A percentile compares a stretch with the other conserved stretches of the same genome.
Conservation (phyloP, 2,329 filamentous ascomycete genomes). For the Fusarium devonianum region DNA sequence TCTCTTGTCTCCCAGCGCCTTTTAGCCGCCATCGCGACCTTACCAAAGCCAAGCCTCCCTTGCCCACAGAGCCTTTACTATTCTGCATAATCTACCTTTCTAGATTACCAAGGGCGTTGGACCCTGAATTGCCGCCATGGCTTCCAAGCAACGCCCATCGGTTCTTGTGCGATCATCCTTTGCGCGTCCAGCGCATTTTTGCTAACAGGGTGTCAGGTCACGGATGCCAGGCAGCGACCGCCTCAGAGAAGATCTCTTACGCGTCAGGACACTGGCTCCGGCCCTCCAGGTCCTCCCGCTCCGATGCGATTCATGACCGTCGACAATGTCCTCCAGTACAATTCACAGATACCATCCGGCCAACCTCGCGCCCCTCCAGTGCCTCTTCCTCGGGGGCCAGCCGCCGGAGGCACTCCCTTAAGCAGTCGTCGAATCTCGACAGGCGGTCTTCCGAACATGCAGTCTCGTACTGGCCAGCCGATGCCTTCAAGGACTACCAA, state of each 20-base stretch:
- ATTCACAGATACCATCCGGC: conserved; percentile 93
- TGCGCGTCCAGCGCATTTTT: conserved; percentile 15
- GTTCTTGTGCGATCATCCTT: conserved; percentile 59
- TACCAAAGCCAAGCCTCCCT: conserved; percentile 2
- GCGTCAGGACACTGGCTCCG: conserved; percentile 45
- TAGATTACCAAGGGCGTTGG: not conserved
- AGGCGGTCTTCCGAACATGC: conserved; percentile 51
- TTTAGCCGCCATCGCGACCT: conserved; percentile 7
- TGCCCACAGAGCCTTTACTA: not conserved
- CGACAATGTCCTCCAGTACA: conserved; percentile 93
- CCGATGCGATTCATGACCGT: conserved; percentile 84
- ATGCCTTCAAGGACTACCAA: conserved; percentile 90
- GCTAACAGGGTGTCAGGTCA: conserved; percentile 45
- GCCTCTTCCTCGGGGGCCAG: conserved; percentile 47
- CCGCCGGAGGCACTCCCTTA: conserved; percentile 20
- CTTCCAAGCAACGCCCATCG: conserved; percentile 62
- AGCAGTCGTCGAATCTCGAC: conserved; percentile 42
- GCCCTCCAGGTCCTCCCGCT: conserved; percentile 42
- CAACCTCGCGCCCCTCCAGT: conserved; percentile 79
- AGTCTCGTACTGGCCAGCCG: conserved; percentile 59
- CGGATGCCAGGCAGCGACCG: conserved; percentile 49
- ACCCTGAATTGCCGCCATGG: conserved; percentile 44
- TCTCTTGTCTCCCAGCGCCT: conserved; percentile 11
- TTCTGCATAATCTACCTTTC: not conserved
- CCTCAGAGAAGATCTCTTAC: conserved; percentile 44